A percentile compares a stretch with the other conserved stretches of the same genome.
Conservation (phyloP, 2,329 filamentous ascomycete species). For the Fusarium sp. region DNA sequence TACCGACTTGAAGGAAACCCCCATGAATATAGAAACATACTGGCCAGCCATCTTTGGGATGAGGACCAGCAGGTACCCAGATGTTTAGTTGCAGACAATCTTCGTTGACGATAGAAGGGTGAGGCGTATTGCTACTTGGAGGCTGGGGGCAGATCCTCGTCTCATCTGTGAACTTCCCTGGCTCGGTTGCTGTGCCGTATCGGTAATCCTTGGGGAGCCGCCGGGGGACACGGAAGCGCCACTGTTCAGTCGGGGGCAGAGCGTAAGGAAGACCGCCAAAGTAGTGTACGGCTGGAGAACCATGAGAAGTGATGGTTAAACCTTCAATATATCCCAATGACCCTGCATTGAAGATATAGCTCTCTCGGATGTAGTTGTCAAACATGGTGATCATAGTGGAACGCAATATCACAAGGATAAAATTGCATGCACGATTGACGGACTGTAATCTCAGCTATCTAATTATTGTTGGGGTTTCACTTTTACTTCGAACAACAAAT, state of each 20-base stretch:
- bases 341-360: neutral
- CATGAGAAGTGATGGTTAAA: neutral
- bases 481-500: neutral
- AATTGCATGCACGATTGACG: rapidly evolving
- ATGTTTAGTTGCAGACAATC: neutral
- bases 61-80: neutral
- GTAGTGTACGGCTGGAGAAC: neutral
- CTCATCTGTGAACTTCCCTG: neutral
- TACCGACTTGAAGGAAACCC: neutral
- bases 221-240: neutral
- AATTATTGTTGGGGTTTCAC: neutral
- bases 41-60: neutral
- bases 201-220: neutral
- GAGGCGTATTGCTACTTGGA: neutral
- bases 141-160: neutral
- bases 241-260: neutral
- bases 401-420: neutral
- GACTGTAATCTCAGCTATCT: neutral
- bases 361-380: neutral
- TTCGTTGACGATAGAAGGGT: neutral
- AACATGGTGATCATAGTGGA: neutral
- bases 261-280: neutral
- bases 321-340: neutral
- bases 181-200: neutral
- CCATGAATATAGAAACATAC: neutral